Conservation (phyloP, 495 filamentous ascomycete genomes). For the Tuber melanosporum region DNA sequence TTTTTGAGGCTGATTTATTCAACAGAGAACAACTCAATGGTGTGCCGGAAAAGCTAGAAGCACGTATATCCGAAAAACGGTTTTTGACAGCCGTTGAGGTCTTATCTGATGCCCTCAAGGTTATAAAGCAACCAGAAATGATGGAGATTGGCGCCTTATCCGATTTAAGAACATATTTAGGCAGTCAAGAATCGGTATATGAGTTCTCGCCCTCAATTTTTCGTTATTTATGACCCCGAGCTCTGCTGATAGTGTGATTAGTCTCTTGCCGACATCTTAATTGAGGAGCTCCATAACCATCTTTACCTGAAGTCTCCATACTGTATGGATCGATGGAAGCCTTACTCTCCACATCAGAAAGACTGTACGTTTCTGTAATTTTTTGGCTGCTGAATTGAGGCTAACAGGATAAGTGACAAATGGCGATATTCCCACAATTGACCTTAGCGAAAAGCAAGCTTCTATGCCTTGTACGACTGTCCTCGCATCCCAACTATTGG, state of each 20-base stretch:
- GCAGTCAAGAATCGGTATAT: slow-evolving; percentile 72
- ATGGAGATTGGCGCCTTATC: slow-evolving; percentile 84
- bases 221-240: neutral
- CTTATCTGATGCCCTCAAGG: slow-evolving; percentile 73
- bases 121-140: slow-evolving; percentile 77
- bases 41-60: slow-evolving; percentile 89
- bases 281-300: slow-evolving; percentile 95
- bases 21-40: slow-evolving; percentile 68
- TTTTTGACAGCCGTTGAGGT: slow-evolving; percentile 90
- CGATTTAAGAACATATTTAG: slow-evolving; percentile 79
- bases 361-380: slow-evolving; percentile 19
- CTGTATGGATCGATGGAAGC: slow-evolving; percentile 90
- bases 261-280: slow-evolving; percentile 83
- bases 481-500: slow-evolving; percentile 17
- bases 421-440: slow-evolving; percentile 14
- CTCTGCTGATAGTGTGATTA: slow-evolving; percentile 26
- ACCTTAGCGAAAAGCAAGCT: slow-evolving; percentile 21
- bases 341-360: slow-evolving; percentile 47
- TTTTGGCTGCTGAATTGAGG: neutral
- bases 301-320: slow-evolving; percentile 95
- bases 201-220: neutral
- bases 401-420: slow-evolving; percentile 29
- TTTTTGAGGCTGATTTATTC: slow-evolving; percentile 16
- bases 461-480: slow-evolving; percentile 25
- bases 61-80: slow-evolving; percentile 88